phyloP scores from a whole-genome alignment of 352 stramenopile species.

The Pythium chondricola region DNA sequence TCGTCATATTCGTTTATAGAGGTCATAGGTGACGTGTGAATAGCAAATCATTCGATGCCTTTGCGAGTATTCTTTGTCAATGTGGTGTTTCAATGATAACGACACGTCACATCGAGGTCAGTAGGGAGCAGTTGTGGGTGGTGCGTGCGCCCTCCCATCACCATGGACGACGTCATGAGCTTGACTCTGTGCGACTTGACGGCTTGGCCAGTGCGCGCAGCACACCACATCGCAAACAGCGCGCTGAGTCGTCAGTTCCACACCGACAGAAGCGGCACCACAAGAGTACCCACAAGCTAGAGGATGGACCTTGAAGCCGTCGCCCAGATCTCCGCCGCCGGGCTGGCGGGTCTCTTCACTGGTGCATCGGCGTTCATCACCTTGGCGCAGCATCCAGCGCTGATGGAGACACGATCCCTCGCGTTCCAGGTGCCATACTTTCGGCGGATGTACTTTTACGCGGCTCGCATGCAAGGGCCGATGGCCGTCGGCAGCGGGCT shows the following conservation, averaged over 20 bases:
- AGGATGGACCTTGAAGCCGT: constrained; percentile 38
- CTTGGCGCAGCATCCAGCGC: constrained; percentile 62
- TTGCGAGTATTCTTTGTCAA: no score
- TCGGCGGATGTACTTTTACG: constrained; percentile 73
- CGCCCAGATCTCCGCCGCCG: constrained; percentile 50
- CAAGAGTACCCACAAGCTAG: not conserved
- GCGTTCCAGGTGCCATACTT: constrained; percentile 71
- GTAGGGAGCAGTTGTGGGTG: no score
- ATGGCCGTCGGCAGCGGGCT: constrained; percentile 47
- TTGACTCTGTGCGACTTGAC: no score
- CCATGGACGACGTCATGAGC: no score
- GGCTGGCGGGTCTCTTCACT: constrained; percentile 58
- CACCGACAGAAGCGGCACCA: no score
- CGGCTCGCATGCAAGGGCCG: constrained; percentile 53
- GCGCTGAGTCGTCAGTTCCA: constrained; percentile 3
- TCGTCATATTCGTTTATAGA: not conserved
- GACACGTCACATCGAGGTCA: not conserved
- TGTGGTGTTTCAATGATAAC: not conserved
- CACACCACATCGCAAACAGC: not conserved
- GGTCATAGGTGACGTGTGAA: constrained; percentile 10
- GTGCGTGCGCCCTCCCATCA: no score
- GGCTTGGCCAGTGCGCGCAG: no score
- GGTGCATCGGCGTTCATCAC: constrained; percentile 65
- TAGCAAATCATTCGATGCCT: no score
- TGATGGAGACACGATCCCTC: constrained; percentile 48